Percentiles rank a stretch among this genome's conserved stretches.
Conservation (phyloP, 2,329 filamentous ascomycete species). For the Laburnicola sp. region DNA sequence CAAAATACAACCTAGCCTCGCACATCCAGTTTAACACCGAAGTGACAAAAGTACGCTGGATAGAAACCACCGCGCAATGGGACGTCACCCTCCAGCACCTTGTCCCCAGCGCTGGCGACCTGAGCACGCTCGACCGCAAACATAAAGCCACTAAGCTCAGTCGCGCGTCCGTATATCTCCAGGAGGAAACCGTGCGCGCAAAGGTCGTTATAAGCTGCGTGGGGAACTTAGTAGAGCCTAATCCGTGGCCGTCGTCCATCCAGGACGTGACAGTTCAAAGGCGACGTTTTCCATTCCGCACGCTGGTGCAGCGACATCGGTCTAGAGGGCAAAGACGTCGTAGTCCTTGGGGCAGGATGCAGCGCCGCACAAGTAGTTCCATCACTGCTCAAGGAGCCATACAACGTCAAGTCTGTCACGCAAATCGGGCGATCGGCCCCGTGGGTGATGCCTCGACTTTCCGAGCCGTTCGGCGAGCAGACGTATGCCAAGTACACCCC, state of each 20-base stretch:
- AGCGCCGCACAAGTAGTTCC: constrained; percentile 10
- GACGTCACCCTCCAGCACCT: constrained; percentile 53
- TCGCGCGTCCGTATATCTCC: constrained; percentile 42
- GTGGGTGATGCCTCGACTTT: constrained; percentile 7
- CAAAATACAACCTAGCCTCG: constrained; percentile 51
- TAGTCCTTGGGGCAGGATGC: constrained; percentile 50
- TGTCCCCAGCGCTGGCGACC: constrained; percentile 52
- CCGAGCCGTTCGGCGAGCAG: constrained; percentile 9
- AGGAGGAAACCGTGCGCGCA: constrained; percentile 52
- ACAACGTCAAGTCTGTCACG: constrained; percentile 9
- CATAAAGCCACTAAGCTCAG: constrained; percentile 45
- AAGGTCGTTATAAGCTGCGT: constrained; percentile 55
- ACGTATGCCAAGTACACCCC: neutral
- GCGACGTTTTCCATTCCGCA: constrained; percentile 56
- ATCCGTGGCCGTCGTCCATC: constrained; percentile 49
- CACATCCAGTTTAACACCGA: constrained; percentile 59
- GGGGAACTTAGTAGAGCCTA: constrained; percentile 56
- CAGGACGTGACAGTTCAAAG: constrained; percentile 52
- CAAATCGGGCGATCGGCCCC: constrained; percentile 9
- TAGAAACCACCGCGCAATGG: constrained; percentile 55
- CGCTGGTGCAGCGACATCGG: constrained; percentile 54
- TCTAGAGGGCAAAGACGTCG: constrained; percentile 54
- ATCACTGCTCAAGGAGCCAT: constrained; percentile 7
- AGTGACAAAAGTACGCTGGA: constrained; percentile 51
- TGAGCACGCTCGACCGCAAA: constrained; percentile 47